Conservation (phyloP, 1,284 basidiomycete species). For the Mycosarcoma mackinlayi region DNA sequence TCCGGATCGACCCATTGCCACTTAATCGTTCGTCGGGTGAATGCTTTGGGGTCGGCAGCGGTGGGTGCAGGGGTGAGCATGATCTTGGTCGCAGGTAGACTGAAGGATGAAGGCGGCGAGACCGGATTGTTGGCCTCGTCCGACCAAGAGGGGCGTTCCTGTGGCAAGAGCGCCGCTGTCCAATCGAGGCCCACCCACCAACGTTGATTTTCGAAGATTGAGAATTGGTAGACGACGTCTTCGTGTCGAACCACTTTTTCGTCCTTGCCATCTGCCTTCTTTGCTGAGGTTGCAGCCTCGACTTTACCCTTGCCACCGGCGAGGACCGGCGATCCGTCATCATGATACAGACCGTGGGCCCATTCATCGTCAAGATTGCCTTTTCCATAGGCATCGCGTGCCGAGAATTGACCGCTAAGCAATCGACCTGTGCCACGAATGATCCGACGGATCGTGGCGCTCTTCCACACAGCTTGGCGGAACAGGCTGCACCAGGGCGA, state of each 20-base stretch:
- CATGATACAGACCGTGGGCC: slow-evolving; percentile 25
- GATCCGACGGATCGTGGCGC: slow-evolving; percentile 55
- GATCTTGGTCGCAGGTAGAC: slow-evolving; percentile 69
- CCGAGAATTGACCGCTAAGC: slow-evolving; percentile 42
- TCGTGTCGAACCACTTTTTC: slow-evolving; percentile 52
- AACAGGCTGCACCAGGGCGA: slow-evolving; percentile 65
- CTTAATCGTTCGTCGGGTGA: slow-evolving; percentile 61
- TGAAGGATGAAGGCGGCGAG: slow-evolving; percentile 73
- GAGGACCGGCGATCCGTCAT: slow-evolving; percentile 19
- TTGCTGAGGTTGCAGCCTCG: neutral
- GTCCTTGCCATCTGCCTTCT: neutral
- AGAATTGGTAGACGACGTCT: slow-evolving; percentile 65
- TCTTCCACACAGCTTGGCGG: slow-evolving; percentile 64
- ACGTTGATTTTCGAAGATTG: slow-evolving; percentile 88
- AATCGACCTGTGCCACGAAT: slow-evolving; percentile 45
- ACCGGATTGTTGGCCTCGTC: slow-evolving; percentile 68
- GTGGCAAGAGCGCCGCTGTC: slow-evolving; percentile 89
- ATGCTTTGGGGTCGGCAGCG: slow-evolving; percentile 52
- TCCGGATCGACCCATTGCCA: slow-evolving; percentile 70
- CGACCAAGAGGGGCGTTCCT: slow-evolving; percentile 87
- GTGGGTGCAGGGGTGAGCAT: slow-evolving; percentile 62
- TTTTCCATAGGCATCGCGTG: slow-evolving; percentile 35
- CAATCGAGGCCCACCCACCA: slow-evolving; percentile 83
- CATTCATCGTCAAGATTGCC: slow-evolving; percentile 49
- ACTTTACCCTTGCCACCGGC: slow-evolving; percentile 1